phyloP scores from a whole-genome alignment of 371 early-diverging fungal genomes.

The Rhizopus arrhizus region DNA sequence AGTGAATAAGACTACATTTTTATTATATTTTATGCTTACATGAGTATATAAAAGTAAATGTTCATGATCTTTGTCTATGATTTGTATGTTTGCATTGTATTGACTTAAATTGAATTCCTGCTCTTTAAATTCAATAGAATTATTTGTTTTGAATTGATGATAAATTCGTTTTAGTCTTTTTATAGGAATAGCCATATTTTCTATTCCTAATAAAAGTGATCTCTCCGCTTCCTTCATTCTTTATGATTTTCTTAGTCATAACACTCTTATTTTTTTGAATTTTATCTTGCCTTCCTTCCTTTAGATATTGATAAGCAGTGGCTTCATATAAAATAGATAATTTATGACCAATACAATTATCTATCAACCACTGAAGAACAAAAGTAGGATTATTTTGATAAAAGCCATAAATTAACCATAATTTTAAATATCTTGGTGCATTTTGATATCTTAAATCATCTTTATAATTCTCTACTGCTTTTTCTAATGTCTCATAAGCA shows the following conservation, averaged over 20 bases:
- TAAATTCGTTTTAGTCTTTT: slow-evolving; percentile 15
- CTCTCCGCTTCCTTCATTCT: slow-evolving; percentile 24
- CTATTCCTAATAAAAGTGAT: slow-evolving; percentile 25
- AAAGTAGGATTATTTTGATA: slow-evolving; percentile 22
- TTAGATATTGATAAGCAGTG: slow-evolving; percentile 22
- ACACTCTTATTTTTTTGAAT: neutral
- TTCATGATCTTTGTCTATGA: neutral
- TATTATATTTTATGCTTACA: neutral
- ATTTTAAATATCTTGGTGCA: slow-evolving; percentile 30
- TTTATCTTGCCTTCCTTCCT: slow-evolving; percentile 9
- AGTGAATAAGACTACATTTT: too few relatives aligned
- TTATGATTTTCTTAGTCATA: neutral
- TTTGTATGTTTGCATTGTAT: neutral
- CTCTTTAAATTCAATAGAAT: slow-evolving; percentile 4
- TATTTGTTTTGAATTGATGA: slow-evolving; percentile 1
- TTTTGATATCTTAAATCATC: slow-evolving; percentile 19
- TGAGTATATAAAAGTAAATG: neutral
- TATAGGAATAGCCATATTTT: slow-evolving; percentile 27
- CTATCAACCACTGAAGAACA: slow-evolving; percentile 22
- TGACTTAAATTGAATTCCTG: neutral
- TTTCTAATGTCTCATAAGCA: slow-evolving; percentile 7
- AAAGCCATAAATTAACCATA: slow-evolving; percentile 37
- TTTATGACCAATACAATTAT: slow-evolving; percentile 34
- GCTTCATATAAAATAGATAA: slow-evolving; percentile 34
- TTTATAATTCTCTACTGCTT: neutral